phyloP scores from a whole-genome alignment of 805 yeast genomes.

The Starmerella ratchasimensis region DNA sequence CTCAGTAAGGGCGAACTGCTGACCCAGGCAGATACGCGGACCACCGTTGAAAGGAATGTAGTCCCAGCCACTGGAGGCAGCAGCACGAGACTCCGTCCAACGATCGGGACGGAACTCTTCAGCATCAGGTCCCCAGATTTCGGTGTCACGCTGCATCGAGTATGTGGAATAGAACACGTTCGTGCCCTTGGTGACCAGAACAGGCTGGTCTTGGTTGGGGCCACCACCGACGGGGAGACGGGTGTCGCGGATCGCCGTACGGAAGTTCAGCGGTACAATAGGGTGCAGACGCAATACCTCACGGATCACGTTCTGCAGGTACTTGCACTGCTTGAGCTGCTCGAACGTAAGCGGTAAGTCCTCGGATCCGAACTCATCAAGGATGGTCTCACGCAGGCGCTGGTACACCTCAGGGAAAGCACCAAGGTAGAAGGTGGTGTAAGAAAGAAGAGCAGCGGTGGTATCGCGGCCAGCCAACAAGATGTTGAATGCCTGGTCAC shows the following conservation, averaged over 20 bases:
- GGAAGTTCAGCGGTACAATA: conserved; percentile 37
- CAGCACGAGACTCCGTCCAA: conserved; percentile 29
- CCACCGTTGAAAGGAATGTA: conserved; percentile 39
- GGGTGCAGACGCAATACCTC: conserved; percentile 41
- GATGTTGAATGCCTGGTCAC: conserved; percentile 40
- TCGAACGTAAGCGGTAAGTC: conserved; percentile 31
- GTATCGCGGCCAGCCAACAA: conserved; percentile 45
- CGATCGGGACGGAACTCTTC: conserved; percentile 36
- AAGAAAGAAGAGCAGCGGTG: conserved; percentile 39
- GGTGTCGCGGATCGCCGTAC: conserved; percentile 35
- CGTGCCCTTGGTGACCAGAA: conserved; percentile 34
- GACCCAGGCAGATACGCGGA: conserved; percentile 38
- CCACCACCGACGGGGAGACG: conserved; percentile 42
- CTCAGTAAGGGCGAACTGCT: conserved; percentile 40
- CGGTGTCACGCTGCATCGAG: conserved; percentile 32
- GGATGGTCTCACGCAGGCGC: conserved; percentile 30
- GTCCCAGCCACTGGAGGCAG: conserved; percentile 31
- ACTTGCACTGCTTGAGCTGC: conserved; percentile 36
- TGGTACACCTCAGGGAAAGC: conserved; percentile 26
- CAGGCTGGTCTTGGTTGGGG: conserved; percentile 28
- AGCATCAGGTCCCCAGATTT: conserved; percentile 35
- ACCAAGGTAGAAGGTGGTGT: conserved; percentile 34
- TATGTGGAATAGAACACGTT: conserved; percentile 30
- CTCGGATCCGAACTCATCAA: conserved; percentile 28
- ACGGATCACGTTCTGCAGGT: conserved; percentile 35